These are phyloP conservation scores for Polychytrium aggregatum DNA, from an alignment of 192 early-diverging fungal species.

Conservation along the genomic window DNA sequence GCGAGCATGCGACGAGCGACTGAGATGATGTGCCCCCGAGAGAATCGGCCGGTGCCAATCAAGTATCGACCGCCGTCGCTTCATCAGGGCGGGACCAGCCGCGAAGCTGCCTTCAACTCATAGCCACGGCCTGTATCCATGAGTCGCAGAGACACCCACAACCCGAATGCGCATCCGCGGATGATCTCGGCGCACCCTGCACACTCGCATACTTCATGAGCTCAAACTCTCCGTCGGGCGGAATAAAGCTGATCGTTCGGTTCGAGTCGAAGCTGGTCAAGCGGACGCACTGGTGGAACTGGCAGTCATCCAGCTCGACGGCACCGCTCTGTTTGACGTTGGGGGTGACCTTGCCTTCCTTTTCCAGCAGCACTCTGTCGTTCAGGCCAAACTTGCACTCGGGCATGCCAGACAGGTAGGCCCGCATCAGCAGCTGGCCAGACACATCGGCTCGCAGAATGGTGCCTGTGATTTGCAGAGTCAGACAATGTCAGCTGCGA, in stretches of 20 bases:
- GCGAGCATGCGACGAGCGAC: too few species aligned
- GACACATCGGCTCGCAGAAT: slow-evolving; percentile 80
- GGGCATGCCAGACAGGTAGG: slow-evolving; percentile 92
- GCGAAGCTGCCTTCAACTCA: too few species aligned
- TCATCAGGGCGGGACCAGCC: too few species aligned
- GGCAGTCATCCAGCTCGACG: slow-evolving; percentile 92
- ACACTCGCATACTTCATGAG: slow-evolving; percentile 53
- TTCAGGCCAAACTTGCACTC: slow-evolving; percentile 97
- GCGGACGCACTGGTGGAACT: slow-evolving; percentile 98
- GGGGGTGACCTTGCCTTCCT: slow-evolving; percentile 35
- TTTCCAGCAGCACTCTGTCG: slow-evolving; percentile 82
- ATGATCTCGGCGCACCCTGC: too few species aligned
- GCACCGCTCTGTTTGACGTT: too few species aligned
- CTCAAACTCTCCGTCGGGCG: slow-evolving; percentile 95
- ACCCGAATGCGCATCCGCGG: neutral
- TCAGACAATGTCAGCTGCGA: neutral
- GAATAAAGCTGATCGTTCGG: slow-evolving; percentile 93
- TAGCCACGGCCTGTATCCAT: too few species aligned
- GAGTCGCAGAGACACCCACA: neutral
- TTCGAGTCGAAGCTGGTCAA: slow-evolving; percentile 85
- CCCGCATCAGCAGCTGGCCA: slow-evolving; percentile 85
- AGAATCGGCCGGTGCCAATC: too few species aligned
- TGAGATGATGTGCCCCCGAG: too few species aligned
- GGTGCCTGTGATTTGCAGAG: slow-evolving; percentile 28
- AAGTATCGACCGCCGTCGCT: too few species aligned